Percentiles rank a stretch among this genome's conserved stretches.
phyloP scores from a whole-genome alignment of 164 flowering plant species.

The Chimonanthus salicifolius region DNA sequence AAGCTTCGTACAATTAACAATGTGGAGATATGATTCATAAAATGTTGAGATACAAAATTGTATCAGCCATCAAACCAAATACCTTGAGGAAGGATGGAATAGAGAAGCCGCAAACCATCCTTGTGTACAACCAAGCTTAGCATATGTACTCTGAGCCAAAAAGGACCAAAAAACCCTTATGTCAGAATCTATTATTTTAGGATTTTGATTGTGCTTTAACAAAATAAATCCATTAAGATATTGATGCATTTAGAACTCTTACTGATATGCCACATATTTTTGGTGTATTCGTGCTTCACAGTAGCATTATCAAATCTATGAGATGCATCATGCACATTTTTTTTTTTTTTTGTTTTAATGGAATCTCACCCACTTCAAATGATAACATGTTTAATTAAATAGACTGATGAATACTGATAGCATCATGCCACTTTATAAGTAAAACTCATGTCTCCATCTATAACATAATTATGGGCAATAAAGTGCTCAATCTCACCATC shows the following conservation, averaged over 20 bases:
- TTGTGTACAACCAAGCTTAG: conserved; percentile 67
- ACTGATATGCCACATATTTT: not conserved
- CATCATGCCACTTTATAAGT: not conserved
- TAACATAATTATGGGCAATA: not conserved
- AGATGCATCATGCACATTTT: not conserved
- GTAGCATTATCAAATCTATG: not conserved
- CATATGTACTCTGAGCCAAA: conserved; percentile 57
- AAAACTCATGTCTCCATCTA: no score
- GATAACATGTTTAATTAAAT: not conserved
- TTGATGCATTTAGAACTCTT: not conserved
- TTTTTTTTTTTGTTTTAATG: no score
- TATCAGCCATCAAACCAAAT: not conserved
- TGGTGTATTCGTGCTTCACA: not conserved
- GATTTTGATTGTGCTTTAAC: not conserved
- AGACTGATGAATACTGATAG: not conserved
- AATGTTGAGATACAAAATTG: not conserved
- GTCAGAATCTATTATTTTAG: not conserved
- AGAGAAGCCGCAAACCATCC: conserved; percentile 81
- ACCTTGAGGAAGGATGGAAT: conserved; percentile 66
- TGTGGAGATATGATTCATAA: no score
- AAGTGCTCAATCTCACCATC: not conserved
- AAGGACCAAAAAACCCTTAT: not conserved
- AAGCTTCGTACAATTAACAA: no score
- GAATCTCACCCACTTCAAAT: not conserved
- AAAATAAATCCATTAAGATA: not conserved